phyloP scores from a whole-genome alignment of 108 stramenopile species.

The Stephanodiscus triporus region DNA sequence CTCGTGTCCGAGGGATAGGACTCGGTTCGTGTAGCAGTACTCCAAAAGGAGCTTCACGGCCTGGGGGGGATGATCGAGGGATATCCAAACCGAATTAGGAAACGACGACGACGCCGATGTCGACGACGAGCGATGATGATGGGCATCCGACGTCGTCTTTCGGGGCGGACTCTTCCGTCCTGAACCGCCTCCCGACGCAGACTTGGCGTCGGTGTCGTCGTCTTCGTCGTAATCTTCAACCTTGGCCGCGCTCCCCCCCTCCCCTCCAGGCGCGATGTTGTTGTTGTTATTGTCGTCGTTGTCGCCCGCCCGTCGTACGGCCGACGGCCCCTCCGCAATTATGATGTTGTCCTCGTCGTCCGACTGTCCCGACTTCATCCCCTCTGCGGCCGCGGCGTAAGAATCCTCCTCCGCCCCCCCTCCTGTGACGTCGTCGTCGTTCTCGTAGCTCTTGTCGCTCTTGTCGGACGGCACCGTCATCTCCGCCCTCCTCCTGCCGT shows the following conservation, averaged over 20 bases:
- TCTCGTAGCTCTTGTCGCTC: slow-evolving; percentile 30
- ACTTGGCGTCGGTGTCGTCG: slow-evolving; percentile 27
- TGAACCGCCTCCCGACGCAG: neutral
- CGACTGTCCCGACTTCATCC: slow-evolving; percentile 19
- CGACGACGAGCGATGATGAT: slow-evolving; percentile 1
- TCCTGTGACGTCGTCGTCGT: slow-evolving; percentile 21
- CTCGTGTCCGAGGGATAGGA: slow-evolving; percentile 65
- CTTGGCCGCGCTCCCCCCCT: slow-evolving; percentile 40
- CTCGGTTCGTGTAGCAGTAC: slow-evolving; percentile 88
- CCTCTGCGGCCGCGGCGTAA: neutral
- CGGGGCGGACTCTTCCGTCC: neutral
- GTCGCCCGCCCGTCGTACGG: slow-evolving; percentile 13
- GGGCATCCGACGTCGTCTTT: neutral
- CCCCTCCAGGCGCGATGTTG: slow-evolving; percentile 16
- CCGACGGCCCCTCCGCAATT: neutral
- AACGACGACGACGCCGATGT: slow-evolving; percentile 1
- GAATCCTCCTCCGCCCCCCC: slow-evolving; percentile 16
- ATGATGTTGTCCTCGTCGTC: slow-evolving; percentile 67
- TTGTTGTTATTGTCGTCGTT: slow-evolving; percentile 11
- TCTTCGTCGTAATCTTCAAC: slow-evolving; percentile 71
- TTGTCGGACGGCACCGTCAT: slow-evolving; percentile 38
- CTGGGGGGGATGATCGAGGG: slow-evolving; percentile 74
- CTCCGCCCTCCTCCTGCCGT: slow-evolving; percentile 31
- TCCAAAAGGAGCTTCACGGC: slow-evolving; percentile 87
- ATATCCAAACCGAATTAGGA: slow-evolving; percentile 25